These are phyloP conservation scores for Aspergillus sp. DNA, from an alignment of 2,329 filamentous ascomycete species.

Conservation along the genomic window DNA sequence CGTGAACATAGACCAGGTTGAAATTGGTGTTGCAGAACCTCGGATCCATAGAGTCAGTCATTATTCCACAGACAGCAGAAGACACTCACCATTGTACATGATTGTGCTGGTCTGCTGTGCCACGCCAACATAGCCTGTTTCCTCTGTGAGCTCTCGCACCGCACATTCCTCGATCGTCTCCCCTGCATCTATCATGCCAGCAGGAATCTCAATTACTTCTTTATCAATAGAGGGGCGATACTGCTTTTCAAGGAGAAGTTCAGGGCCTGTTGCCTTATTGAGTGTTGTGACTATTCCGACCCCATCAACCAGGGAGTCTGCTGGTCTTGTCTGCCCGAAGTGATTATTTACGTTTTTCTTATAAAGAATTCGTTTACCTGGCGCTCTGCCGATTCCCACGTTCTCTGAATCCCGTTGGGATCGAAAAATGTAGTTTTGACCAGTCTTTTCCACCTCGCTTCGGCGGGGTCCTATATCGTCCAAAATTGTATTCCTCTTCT, in stretches of 20 bases:
- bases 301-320: constrained; percentile 51
- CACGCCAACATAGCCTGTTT: constrained; percentile 57
- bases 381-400: constrained; percentile 43
- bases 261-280: constrained; percentile 46
- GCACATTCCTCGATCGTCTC: constrained; percentile 54
- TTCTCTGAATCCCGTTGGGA: constrained; percentile 36
- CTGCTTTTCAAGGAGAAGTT: constrained; percentile 53
- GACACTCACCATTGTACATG: constrained; percentile 41
- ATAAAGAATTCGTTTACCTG: constrained; percentile 23
- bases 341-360: too few species aligned
- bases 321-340: constrained; percentile 36
- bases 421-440: constrained; percentile 40
- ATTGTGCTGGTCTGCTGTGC: constrained; percentile 37
- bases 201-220: constrained; percentile 56
- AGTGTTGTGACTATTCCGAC: constrained; percentile 58
- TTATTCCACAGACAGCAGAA: not conserved
- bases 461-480: constrained; percentile 28
- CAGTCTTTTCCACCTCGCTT: constrained; percentile 39
- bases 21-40: constrained; percentile 48
- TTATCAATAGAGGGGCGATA: constrained; percentile 57
- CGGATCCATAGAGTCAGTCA: constrained; percentile 27
- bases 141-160: constrained; percentile 56
- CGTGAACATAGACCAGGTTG: constrained; percentile 61
- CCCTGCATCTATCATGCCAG: constrained; percentile 54
- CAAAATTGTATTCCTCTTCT: too few species aligned